A percentile compares a stretch with the other conserved stretches of the same genome.
These are phyloP conservation scores for Pyrenochaeta sp. DNA, from an alignment of 2,329 filamentous ascomycete genomes.

Conservation along the genomic window DNA sequence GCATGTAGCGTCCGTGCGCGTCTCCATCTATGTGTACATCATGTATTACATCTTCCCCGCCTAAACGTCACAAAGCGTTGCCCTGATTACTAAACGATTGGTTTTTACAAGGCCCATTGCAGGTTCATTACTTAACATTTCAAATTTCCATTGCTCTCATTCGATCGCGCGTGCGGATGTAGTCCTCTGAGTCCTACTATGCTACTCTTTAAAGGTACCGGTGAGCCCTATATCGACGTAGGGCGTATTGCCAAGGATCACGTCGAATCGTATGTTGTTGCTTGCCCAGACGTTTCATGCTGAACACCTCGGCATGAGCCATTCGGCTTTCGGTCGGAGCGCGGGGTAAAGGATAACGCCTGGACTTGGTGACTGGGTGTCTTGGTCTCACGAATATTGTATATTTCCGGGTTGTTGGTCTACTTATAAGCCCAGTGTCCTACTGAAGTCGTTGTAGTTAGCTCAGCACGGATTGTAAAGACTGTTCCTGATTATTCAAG, in stretches of 20 bases:
- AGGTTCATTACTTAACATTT: too few species aligned
- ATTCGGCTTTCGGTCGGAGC: slow-evolving; percentile 4
- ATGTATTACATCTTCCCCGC: too few species aligned
- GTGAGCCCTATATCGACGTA: neutral
- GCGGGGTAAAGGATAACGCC: slow-evolving; percentile 8
- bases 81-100: too few species aligned
- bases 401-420: too few species aligned
- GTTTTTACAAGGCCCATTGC: too few species aligned
- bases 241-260: neutral
- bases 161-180: neutral
- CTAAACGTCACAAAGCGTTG: too few species aligned
- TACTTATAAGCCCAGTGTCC: neutral
- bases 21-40: too few species aligned
- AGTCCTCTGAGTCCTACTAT: neutral
- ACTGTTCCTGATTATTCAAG: neutral
- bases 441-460: neutral
- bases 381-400: neutral
- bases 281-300: neutral
- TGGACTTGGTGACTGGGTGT: neutral
- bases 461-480: rapidly evolving
- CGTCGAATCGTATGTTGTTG: neutral
- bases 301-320: neutral
- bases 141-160: too few species aligned
- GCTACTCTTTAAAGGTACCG: neutral
- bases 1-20: too few species aligned